Evolutionary conservation across 805 yeast genomes (phyloP).

Genomic region (Lipomyces spencermartinsiae): DNA sequence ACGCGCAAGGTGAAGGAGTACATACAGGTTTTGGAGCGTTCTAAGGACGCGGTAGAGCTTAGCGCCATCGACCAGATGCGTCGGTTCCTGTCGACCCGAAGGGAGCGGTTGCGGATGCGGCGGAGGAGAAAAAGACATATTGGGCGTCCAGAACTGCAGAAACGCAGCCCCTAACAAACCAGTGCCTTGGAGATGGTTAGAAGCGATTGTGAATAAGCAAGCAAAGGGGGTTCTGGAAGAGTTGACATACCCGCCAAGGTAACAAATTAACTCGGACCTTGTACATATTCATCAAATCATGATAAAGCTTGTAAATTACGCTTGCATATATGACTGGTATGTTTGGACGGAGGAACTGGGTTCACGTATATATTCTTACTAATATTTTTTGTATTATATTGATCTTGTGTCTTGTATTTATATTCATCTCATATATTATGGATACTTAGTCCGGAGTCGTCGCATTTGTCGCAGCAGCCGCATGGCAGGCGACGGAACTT

Average conservation of each 20-base stretch:
- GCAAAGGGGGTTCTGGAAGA: background rate
- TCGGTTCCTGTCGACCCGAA: background rate
- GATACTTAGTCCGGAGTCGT: too few relatives aligned
- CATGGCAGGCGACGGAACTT: too few relatives aligned
- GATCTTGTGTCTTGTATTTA: background rate
- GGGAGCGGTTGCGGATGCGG: background rate
- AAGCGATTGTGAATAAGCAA: background rate
- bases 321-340: conserved; percentile 1
- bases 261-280: background rate
- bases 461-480: too few relatives aligned
- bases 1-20: background rate
- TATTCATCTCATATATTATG: background rate
- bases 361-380: background rate
- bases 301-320: background rate
- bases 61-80: background rate
- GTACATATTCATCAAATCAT: background rate
- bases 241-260: background rate
- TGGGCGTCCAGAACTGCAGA: background rate
- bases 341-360: background rate
- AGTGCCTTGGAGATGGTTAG: background rate
- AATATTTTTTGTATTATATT: background rate
- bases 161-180: background rate
- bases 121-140: background rate
- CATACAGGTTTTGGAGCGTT: background rate
- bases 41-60: background rate